These are phyloP conservation scores for Acmispon strigosus DNA, from an alignment of 306 rosid species.

Conservation along the genomic window DNA sequence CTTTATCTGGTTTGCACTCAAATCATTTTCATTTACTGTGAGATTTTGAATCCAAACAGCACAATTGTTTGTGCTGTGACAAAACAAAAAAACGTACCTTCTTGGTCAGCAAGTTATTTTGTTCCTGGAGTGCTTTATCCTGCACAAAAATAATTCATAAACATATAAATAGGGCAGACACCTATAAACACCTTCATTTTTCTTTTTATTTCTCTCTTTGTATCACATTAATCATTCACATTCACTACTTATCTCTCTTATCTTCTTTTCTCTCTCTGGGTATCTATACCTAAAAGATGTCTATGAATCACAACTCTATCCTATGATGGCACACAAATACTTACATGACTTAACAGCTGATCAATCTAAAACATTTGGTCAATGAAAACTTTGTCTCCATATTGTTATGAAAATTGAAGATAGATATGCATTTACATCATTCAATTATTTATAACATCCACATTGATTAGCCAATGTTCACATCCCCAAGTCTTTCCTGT, in stretches of 20 bases:
- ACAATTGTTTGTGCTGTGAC: background rate
- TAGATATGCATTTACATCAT: too few relatives aligned
- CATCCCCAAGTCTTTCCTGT: too few relatives aligned
- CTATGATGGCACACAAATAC: background rate
- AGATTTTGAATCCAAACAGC: background rate
- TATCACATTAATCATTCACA: too few relatives aligned
- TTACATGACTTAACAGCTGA: background rate
- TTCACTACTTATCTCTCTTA: too few relatives aligned
- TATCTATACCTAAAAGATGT: too few relatives aligned
- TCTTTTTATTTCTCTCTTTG: too few relatives aligned
- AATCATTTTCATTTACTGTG: background rate
- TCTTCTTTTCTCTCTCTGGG: too few relatives aligned
- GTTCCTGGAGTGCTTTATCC: constrained; percentile 75
- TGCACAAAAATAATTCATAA: too few relatives aligned
- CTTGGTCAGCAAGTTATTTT: constrained; percentile 54
- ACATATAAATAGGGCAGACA: too few relatives aligned
- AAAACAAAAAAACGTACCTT: constrained; percentile 28
- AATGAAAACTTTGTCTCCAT: background rate
- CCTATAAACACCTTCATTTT: too few relatives aligned
- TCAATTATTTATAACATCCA: too few relatives aligned
- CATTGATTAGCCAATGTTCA: background rate
- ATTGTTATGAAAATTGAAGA: background rate
- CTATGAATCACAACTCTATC: too few relatives aligned
- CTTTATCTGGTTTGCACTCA: constrained; percentile 43
- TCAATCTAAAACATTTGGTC: background rate